Percentiles rank a stretch among this genome's conserved stretches.
Evolutionary conservation across 164 flowering plant species (phyloP).

Genomic region (grape (Vitis vinifera)): ASM3070453v1 NC_081812.1:16587001-16587500

Average conservation of each 20-base stretch:
- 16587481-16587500: conserved; percentile 19
- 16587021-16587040: no score
- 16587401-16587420: not conserved
- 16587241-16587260: no score
- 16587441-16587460: not conserved
- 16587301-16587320: conserved; percentile 32
- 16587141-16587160: conserved; percentile 99
- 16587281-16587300: no score
- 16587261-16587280: no score
- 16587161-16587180: conserved; percentile 19
- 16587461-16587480: not conserved
- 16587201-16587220: no score
- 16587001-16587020: no score
- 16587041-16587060: no score
- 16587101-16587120: conserved; percentile 99
- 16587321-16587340: conserved; percentile 26
- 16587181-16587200: no score
- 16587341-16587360: conserved; percentile 1
- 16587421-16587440: not conserved
- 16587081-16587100: conserved; percentile 63
- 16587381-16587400: conserved; percentile 27
- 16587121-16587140: conserved; percentile 99
- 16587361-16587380: conserved; percentile 34
- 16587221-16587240: no score
- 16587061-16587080: no score